Conservation (phyloP, 257 asterid genomes). For the Anisodus tanguticus region DNA sequence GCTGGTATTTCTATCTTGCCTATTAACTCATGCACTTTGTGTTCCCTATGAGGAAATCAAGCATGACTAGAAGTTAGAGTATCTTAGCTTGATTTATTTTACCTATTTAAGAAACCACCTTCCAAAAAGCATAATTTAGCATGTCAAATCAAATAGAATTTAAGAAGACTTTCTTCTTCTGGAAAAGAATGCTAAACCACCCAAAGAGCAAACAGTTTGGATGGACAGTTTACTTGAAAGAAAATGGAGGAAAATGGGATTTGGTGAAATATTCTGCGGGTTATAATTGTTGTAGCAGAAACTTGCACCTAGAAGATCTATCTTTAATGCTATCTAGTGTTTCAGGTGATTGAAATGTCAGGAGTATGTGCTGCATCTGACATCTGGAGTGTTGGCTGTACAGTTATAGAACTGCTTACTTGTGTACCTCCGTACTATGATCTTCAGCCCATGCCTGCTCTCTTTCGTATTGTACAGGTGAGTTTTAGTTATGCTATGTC, state of each 20-base stretch:
- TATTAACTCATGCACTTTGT: not conserved
- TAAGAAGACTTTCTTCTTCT: conserved; percentile 17
- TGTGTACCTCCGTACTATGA: conserved; percentile 96
- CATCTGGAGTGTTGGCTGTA: conserved; percentile 99
- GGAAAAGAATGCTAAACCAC: conserved; percentile 1
- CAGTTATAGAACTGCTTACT: conserved; percentile 96
- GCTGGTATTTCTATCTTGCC: not conserved
- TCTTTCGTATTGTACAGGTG: conserved; percentile 97
- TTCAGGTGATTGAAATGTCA: conserved; percentile 97
- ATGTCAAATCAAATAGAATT: conserved; percentile 15
- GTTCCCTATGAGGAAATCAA: not conserved
- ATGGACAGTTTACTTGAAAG: conserved; percentile 15
- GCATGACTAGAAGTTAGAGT: not conserved
- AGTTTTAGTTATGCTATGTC: conserved; percentile 29
- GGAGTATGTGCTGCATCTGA: conserved; percentile 99
- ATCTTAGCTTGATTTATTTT: conserved; percentile 16
- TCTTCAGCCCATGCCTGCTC: conserved; percentile 99
- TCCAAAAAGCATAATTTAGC: not conserved
- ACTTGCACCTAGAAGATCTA: conserved; percentile 29
- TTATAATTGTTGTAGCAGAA: not conserved
- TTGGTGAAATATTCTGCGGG: not conserved
- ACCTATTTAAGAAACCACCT: conserved; percentile 13
- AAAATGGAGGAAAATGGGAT: conserved; percentile 5
- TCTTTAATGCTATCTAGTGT: conserved; percentile 30
- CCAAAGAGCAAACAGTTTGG: conserved; percentile 9